Conservation (phyloP, 2,329 filamentous ascomycete genomes). For the Westerdykella ornata region DNA sequence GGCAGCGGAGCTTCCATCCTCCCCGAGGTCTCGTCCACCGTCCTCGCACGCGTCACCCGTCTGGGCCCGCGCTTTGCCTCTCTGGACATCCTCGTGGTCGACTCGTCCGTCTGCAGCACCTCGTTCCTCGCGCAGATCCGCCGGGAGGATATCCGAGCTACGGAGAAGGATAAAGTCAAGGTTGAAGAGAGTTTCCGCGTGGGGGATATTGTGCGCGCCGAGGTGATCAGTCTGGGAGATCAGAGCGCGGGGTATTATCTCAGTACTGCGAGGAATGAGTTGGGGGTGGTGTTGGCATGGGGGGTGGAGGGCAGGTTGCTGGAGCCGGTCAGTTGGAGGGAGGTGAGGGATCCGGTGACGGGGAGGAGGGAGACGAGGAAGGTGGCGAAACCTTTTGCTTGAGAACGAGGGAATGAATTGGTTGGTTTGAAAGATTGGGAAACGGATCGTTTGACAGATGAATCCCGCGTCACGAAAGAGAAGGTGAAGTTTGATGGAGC, state of each 20-base stretch:
- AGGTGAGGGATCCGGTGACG: conserved; percentile 78
- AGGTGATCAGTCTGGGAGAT: conserved; percentile 86
- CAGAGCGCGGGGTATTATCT: conserved; percentile 88
- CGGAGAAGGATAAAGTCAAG: conserved; percentile 91
- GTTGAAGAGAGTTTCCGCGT: conserved; percentile 88
- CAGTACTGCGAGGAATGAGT: conserved; percentile 83
- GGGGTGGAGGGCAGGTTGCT: conserved; percentile 85
- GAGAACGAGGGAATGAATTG: background rate
- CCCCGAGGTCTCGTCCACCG: conserved; percentile 71
- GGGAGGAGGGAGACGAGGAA: conserved; percentile 74
- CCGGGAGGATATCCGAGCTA: conserved; percentile 85
- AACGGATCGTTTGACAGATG: too few species aligned
- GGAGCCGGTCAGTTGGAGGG: conserved; percentile 91
- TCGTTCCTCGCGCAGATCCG: conserved; percentile 82
- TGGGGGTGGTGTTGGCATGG: conserved; percentile 88
- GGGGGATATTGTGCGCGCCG: conserved; percentile 81
- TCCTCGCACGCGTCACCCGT: conserved; percentile 79
- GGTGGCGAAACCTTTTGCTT: conserved; percentile 75
- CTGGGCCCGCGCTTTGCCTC: conserved; percentile 79
- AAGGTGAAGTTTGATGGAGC: too few species aligned
- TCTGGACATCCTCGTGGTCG: conserved; percentile 78
- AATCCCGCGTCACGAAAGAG: background rate
- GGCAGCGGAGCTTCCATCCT: conserved; percentile 60
- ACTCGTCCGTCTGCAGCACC: conserved; percentile 58
- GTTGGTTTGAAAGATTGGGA: too few species aligned